phyloP scores from a whole-genome alignment of 495 filamentous ascomycete species.

The Tricharina praecox region DNA sequence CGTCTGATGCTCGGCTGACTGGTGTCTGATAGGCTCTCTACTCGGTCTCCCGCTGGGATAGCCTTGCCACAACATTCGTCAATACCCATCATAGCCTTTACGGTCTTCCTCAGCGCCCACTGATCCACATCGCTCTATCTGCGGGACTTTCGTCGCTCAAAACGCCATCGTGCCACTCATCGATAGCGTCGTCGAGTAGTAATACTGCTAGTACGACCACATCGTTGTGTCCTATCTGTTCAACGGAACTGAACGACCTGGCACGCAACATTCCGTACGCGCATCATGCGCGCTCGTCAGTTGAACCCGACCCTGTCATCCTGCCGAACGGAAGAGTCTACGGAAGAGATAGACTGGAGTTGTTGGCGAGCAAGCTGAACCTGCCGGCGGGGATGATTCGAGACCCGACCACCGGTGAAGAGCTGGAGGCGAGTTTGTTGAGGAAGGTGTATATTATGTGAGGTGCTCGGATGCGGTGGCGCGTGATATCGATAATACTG shows the following conservation, averaged over 20 bases:
- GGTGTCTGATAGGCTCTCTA: slow-evolving; percentile 45
- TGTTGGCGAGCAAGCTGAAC: slow-evolving; percentile 59
- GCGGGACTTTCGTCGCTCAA: slow-evolving; percentile 90
- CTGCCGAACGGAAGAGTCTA: slow-evolving; percentile 4
- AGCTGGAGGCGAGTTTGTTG: slow-evolving; percentile 17
- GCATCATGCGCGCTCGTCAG: slow-evolving; percentile 79
- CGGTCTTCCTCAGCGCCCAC: slow-evolving; percentile 61
- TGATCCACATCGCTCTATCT: slow-evolving; percentile 81
- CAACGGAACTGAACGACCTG: slow-evolving; percentile 79
- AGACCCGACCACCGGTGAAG: slow-evolving; percentile 61
- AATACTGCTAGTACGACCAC: slow-evolving; percentile 42
- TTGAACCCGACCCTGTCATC: slow-evolving; percentile 48
- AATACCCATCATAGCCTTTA: slow-evolving; percentile 74
- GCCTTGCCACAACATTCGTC: slow-evolving; percentile 67
- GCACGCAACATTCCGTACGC: slow-evolving; percentile 81
- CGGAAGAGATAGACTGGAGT: slow-evolving; percentile 53
- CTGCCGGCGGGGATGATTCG: slow-evolving; percentile 39
- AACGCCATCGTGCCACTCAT: slow-evolving; percentile 80
- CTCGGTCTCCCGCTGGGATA: slow-evolving; percentile 49
- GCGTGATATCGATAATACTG: neutral
- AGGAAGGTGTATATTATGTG: slow-evolving; percentile 7
- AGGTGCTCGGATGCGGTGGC: too few relatives aligned
- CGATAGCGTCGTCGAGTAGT: slow-evolving; percentile 36
- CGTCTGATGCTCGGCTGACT: neutral
- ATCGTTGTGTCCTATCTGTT: slow-evolving; percentile 83